Evolutionary conservation across 2,329 filamentous ascomycete genomes (phyloP), one percentile per base, ranked within the genome.

Genomic region (Alternaria tenuissima): DNA sequence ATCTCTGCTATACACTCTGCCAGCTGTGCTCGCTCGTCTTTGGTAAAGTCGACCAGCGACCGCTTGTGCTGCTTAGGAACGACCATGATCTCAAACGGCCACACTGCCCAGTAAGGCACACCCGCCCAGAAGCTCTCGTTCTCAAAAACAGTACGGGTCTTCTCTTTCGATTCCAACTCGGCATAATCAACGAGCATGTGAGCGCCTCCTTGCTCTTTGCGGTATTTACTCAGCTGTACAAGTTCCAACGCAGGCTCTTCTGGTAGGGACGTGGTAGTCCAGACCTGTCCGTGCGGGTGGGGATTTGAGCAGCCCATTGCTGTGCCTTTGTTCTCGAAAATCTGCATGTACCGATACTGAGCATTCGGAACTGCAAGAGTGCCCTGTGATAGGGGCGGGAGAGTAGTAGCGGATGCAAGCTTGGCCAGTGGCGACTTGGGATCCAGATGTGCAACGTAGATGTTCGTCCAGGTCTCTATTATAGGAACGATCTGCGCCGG

Each of bases 231-330:
- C 84, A 97, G 85, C 71, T 96, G 89, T 42, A 83, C 82, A 20
- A 97, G 81, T 79, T 99, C 95, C 42, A 91, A 86, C 1, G 86
- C 87, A 0, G 93, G 93, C 79, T 99, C 95, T 76, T 98, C 94
- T 0, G 95, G 95, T 68, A 97, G 82, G 7, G 89, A 91, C 22
- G 92, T 97, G 0, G 94, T 96, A 2, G 93, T 95, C 95, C 95
- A 99, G 64, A 97, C 86, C 79, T 99, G 95, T 60, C 95, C 94
- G 80, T 99, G 95, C 0, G 95, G 95, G 78, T 99, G 95, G 1
- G 95, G 95, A 78, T 99, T 99, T 1, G 94, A 98, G 83, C 95
- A 99, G 52, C 95, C 95, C 95, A 99, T 99, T 11, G 94, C 93
- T 1, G 91, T 89, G 52, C 95, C 95, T 81, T 99, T 99, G 84